Percentiles rank a stretch among this genome's conserved stretches.
phyloP scores from a whole-genome alignment of 106 monocot species.

The Phalaenopsis aphrodite region DNA sequence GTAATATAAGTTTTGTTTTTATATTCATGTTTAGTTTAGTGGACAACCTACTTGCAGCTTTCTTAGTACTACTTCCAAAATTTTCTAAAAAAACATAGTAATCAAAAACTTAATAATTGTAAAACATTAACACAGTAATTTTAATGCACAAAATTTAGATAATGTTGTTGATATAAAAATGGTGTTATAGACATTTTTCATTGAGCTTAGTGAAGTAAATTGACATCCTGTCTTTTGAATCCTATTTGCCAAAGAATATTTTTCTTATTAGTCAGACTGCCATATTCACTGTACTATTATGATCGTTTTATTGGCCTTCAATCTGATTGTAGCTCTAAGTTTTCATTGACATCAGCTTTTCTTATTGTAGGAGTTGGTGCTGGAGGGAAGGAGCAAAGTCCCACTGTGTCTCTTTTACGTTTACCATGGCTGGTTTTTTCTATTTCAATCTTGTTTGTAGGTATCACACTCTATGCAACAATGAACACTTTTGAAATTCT shows the following conservation, averaged over 20 bases:
- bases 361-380: slow-evolving; percentile 66
- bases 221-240: background rate
- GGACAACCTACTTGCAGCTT: background rate
- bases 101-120: background rate
- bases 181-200: background rate
- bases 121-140: background rate
- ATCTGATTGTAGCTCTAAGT: background rate
- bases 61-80: background rate
- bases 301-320: background rate
- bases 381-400: slow-evolving; percentile 74
- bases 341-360: background rate
- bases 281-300: background rate
- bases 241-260: background rate
- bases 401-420: slow-evolving; percentile 44
- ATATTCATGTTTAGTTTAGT: slow-evolving; percentile 6
- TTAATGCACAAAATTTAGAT: background rate
- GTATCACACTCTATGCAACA: slow-evolving; percentile 42
- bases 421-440: slow-evolving; percentile 60
- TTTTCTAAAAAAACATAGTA: background rate
- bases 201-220: background rate
- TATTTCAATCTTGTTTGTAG: slow-evolving; percentile 81
- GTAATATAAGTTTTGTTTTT: slow-evolving; percentile 36
- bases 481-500: background rate
- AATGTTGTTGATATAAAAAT: background rate
- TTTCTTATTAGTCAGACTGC: background rate